Evolutionary conservation across 208 protist genomes (phyloP).

Genomic region (Wallacemonas rigidus): DNA sequence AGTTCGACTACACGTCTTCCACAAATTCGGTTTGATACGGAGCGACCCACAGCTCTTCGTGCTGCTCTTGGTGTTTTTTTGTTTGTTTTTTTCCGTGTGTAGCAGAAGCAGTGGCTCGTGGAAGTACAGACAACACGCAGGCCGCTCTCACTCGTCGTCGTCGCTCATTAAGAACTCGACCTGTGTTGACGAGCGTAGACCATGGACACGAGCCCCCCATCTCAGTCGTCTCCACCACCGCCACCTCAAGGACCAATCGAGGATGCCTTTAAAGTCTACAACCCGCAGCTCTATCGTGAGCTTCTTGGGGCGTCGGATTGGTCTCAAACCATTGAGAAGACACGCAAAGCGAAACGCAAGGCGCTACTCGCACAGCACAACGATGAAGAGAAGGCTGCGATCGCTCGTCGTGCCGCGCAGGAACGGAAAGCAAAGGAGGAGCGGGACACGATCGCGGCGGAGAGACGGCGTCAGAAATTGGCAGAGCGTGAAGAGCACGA

Average conservation of each 20-base stretch:
- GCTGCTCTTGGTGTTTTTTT: background rate
- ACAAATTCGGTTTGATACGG: no score
- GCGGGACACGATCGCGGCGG: conserved; percentile 15
- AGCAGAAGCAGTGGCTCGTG: no score
- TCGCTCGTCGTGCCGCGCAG: conserved; percentile 17
- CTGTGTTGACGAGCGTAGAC: no score
- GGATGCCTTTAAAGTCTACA: conserved; percentile 31
- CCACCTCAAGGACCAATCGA: conserved; percentile 7
- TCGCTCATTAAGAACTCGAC: no score
- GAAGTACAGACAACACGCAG: no score
- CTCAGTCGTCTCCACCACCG: background rate
- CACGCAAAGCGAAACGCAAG: conserved; percentile 17
- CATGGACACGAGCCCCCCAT: background rate
- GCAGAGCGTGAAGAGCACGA: conserved; percentile 19
- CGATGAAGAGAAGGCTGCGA: conserved; percentile 23
- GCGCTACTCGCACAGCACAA: conserved; percentile 22
- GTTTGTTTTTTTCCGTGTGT: background rate
- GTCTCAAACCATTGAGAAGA: conserved; percentile 23
- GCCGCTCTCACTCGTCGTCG: no score
- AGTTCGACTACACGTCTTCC: no score
- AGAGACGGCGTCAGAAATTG: background rate
- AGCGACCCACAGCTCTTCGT: no score
- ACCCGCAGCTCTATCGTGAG: conserved; percentile 35
- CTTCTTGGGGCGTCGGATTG: conserved; percentile 44
- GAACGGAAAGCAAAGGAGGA: conserved; percentile 9